Evolutionary conservation across 768 basidiomycete species (phyloP).

Genomic region (Mycena haematopus): DNA sequence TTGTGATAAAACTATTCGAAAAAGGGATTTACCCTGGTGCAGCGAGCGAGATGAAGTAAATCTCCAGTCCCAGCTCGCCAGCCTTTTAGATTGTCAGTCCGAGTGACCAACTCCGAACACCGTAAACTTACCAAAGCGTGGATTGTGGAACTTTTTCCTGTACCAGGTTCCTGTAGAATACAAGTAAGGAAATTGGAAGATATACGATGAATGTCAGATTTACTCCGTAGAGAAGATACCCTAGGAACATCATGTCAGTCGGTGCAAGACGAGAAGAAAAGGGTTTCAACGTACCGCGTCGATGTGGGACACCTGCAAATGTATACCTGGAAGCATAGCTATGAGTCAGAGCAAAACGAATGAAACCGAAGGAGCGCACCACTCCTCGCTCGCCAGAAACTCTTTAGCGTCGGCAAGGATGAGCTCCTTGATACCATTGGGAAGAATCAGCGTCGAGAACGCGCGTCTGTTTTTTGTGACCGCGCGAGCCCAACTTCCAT

Average conservation of each 20-base stretch:
- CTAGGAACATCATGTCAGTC: not conserved
- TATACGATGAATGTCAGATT: not conserved
- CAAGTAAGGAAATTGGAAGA: not conserved
- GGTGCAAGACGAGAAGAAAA: constrained; percentile 20
- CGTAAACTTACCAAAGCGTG: too few species aligned
- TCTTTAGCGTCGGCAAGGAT: constrained; percentile 38
- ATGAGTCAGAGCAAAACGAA: not conserved
- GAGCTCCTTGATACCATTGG: constrained; percentile 33
- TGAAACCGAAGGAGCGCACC: constrained; percentile 16
- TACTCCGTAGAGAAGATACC: constrained; percentile 29
- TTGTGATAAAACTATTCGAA: not conserved
- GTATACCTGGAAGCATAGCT: constrained; percentile 25
- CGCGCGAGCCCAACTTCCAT: constrained; percentile 32
- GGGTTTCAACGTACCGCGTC: constrained; percentile 33
- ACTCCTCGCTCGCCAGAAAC: constrained; percentile 39
- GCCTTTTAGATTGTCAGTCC: constrained; percentile 32
- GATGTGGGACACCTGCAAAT: constrained; percentile 40
- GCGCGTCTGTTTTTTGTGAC: constrained; percentile 36
- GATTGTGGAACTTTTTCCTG: constrained; percentile 24
- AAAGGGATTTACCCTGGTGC: constrained; percentile 29
- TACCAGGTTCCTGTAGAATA: constrained; percentile 20
- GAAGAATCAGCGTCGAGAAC: constrained; percentile 38
- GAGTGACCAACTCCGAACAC: too few species aligned
- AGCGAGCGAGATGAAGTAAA: constrained; percentile 49
- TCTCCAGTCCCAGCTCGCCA: constrained; percentile 65